phyloP scores from a whole-genome alignment of 371 early-diverging fungal species.

The Mortierella sp. region DNA sequence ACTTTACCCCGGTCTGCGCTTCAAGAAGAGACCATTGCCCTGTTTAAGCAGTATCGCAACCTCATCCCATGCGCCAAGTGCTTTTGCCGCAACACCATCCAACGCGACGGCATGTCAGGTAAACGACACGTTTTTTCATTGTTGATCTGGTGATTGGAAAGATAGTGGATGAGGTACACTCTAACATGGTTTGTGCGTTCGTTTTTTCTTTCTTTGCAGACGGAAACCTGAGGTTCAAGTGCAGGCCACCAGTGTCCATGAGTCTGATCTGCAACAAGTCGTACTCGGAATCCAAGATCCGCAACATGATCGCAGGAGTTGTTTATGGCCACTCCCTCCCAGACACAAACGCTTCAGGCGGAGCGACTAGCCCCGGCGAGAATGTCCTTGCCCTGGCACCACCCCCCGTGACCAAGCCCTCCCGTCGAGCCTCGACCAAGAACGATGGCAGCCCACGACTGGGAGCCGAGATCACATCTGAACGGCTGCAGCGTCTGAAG shows the following conservation, averaged over 20 bases:
- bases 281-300: slow-evolving; percentile 49
- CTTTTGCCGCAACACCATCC: slow-evolving; percentile 53
- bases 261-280: slow-evolving; percentile 53
- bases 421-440: slow-evolving; percentile 23
- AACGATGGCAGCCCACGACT: slow-evolving; percentile 16
- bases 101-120: slow-evolving; percentile 58
- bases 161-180: too few species aligned
- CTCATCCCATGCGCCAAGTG: slow-evolving; percentile 51
- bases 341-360: slow-evolving; percentile 13
- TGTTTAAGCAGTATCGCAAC: slow-evolving; percentile 48
- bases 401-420: slow-evolving; percentile 15
- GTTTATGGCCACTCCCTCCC: slow-evolving; percentile 45
- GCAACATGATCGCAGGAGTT: slow-evolving; percentile 51
- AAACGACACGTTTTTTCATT: not conserved
- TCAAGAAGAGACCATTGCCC: slow-evolving; percentile 46
- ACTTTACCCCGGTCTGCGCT: slow-evolving; percentile 46
- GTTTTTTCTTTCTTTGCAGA: slow-evolving; percentile 11
- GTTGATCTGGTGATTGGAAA: too few species aligned
- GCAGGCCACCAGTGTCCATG: slow-evolving; percentile 54
- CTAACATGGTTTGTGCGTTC: not conserved
- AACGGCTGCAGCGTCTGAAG: slow-evolving; percentile 22
- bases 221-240: slow-evolving; percentile 54
- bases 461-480: slow-evolving; percentile 24
- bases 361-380: slow-evolving; percentile 19
- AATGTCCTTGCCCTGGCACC: slow-evolving; percentile 42